phyloP scores from a whole-genome alignment of 495 filamentous ascomycete genomes.

The Aspergillus bridgeri region DNA sequence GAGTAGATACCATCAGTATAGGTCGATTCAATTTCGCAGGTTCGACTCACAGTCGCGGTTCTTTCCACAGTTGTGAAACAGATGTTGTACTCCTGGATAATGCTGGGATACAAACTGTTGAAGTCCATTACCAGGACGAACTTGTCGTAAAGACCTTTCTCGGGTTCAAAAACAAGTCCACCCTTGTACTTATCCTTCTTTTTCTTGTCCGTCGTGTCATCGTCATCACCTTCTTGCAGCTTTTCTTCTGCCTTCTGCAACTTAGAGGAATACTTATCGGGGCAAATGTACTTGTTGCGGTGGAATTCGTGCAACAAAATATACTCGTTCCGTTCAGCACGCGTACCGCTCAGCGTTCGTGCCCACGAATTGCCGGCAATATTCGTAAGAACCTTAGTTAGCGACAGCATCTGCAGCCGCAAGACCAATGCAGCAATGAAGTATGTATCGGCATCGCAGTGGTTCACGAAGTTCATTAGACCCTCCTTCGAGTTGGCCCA shows the following conservation, averaged over 20 bases:
- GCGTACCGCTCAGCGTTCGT: conserved; percentile 87
- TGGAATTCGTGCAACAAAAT: conserved; percentile 97
- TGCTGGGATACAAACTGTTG: conserved; percentile 97
- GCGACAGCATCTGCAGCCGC: conserved; percentile 82
- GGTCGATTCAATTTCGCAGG: conserved; percentile 6
- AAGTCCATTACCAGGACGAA: conserved; percentile 99
- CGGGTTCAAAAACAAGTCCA: conserved; percentile 95
- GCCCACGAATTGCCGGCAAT: conserved; percentile 98
- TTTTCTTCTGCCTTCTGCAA: conserved; percentile 65
- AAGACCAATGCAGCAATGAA: conserved; percentile 89
- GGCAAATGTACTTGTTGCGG: conserved; percentile 94
- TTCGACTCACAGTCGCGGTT: conserved; percentile 52
- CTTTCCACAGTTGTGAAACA: conserved; percentile 97
- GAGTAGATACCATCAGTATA: conserved; percentile 9
- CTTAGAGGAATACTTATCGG: conserved; percentile 80
- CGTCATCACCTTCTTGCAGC: conserved; percentile 61
- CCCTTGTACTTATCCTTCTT: conserved; percentile 99
- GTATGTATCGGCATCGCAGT: conserved; percentile 92
- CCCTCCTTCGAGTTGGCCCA: conserved; percentile 84
- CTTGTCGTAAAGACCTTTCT: conserved; percentile 95
- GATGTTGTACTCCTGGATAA: conserved; percentile 99
- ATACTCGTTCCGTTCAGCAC: conserved; percentile 97
- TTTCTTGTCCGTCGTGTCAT: conserved; percentile 80
- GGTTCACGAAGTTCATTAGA: conserved; percentile 86
- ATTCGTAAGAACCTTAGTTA: conserved; percentile 94